phyloP scores from a whole-genome alignment of 768 basidiomycete species.

The Naganishia vaughanmartiniae region DNA sequence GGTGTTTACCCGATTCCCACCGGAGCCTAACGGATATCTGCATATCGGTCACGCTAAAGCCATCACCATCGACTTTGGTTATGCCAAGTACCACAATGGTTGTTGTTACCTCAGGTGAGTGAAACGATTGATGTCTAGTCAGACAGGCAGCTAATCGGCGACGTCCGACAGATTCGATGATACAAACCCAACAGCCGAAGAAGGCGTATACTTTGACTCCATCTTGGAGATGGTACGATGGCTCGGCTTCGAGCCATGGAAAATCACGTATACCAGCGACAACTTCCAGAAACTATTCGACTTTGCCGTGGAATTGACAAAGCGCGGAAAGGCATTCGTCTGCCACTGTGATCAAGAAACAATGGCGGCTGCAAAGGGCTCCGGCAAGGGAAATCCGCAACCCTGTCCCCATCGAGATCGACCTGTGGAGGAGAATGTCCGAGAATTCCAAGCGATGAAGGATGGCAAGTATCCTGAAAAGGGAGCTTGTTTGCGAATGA shows the following conservation, averaged over 20 bases:
- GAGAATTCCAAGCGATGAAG: conserved; percentile 89
- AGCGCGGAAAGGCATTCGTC: conserved; percentile 87
- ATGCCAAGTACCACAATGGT: conserved; percentile 88
- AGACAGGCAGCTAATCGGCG: neutral
- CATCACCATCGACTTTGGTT: conserved; percentile 98
- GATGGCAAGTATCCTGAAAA: conserved; percentile 84
- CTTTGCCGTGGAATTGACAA: conserved; percentile 81
- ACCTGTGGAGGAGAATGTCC: conserved; percentile 79
- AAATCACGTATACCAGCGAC: conserved; percentile 98
- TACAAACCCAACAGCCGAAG: conserved; percentile 97
- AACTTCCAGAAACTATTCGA: conserved; percentile 85
- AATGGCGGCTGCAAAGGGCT: conserved; percentile 57
- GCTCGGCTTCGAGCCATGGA: conserved; percentile 97
- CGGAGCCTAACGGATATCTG: conserved; percentile 95
- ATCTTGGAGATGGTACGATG: conserved; percentile 92
- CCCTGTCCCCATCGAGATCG: conserved; percentile 83
- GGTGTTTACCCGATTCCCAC: conserved; percentile 95
- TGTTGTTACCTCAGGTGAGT: conserved; percentile 74
- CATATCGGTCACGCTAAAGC: conserved; percentile 88
- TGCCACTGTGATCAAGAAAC: conserved; percentile 75
- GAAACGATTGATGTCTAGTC: neutral
- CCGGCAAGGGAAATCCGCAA: conserved; percentile 69
- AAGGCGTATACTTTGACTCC: conserved; percentile 91
- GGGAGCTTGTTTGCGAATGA: conserved; percentile 92
- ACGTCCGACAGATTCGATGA: conserved; percentile 67